Conservation (phyloP, 495 filamentous ascomycete genomes). For the Tuber magnatum region DNA sequence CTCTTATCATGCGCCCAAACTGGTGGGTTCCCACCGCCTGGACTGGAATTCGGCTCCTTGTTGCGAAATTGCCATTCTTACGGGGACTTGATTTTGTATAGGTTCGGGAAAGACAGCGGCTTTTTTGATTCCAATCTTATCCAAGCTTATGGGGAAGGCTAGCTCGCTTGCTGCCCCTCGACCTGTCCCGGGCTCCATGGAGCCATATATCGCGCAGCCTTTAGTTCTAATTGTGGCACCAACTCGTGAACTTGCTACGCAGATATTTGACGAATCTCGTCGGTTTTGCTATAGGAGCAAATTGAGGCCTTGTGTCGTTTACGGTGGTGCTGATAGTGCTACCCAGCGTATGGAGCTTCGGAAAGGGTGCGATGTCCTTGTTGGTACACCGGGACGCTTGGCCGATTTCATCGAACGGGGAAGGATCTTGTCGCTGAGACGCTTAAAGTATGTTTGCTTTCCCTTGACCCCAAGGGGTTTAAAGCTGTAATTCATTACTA, state of each 20-base stretch:
- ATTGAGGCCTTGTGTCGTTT: slow-evolving; percentile 85
- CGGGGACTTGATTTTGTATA: slow-evolving; percentile 41
- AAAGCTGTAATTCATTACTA: slow-evolving; percentile 11
- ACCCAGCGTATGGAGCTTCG: slow-evolving; percentile 64
- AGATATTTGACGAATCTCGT: slow-evolving; percentile 89
- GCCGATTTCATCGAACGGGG: slow-evolving; percentile 69
- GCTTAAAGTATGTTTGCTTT: slow-evolving; percentile 56
- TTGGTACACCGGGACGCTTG: slow-evolving; percentile 81
- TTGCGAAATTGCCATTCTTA: not conserved
- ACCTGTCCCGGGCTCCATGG: slow-evolving; percentile 49
- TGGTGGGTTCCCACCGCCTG: slow-evolving; percentile 51
- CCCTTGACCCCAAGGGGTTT: not conserved
- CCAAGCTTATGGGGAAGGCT: slow-evolving; percentile 87
- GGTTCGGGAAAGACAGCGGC: slow-evolving; percentile 95
- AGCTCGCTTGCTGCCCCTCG: slow-evolving; percentile 72
- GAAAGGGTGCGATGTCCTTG: slow-evolving; percentile 80
- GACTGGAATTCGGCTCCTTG: not conserved
- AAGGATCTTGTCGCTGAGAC: slow-evolving; percentile 60
- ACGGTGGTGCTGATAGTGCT: slow-evolving; percentile 66
- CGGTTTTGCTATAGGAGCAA: slow-evolving; percentile 88
- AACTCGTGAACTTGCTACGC: slow-evolving; percentile 78
- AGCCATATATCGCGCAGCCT: slow-evolving; percentile 58
- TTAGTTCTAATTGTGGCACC: slow-evolving; percentile 79
- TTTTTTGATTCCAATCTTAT: slow-evolving; percentile 81
- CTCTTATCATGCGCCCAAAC: slow-evolving; percentile 86